A percentile compares a stretch with the other conserved stretches of the same genome.
phyloP scores from a whole-genome alignment of 345 rosid species.

The Gossypium raimondii region DNA sequence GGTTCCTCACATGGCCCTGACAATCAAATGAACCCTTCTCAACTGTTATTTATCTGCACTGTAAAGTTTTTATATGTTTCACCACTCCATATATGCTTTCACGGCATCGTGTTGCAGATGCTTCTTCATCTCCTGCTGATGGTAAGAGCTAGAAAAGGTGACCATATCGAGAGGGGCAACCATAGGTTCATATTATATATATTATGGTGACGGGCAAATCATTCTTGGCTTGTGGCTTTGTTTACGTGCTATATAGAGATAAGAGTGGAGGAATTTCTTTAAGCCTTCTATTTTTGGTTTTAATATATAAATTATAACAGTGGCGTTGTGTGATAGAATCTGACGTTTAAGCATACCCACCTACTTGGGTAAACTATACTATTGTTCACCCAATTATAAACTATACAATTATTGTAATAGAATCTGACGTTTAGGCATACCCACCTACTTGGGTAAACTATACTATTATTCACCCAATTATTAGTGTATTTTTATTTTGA shows the following conservation, averaged over 20 bases:
- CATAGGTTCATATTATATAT: neutral
- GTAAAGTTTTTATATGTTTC: neutral
- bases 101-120: neutral
- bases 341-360: neutral
- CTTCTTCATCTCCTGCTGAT: neutral
- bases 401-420: neutral
- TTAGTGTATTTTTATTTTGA: too few relatives aligned
- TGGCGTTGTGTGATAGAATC: neutral
- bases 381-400: too few relatives aligned
- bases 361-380: neutral
- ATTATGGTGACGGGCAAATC: constrained; percentile 6
- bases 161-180: neutral
- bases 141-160: neutral
- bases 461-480: too few relatives aligned
- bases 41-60: neutral
- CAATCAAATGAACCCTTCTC: constrained; percentile 20
- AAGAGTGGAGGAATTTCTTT: neutral
- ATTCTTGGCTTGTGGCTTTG: constrained; percentile 12
- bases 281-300: neutral
- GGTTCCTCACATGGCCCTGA: constrained; percentile 20
- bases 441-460: neutral
- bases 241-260: neutral
- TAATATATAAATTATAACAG: neutral
- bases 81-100: neutral
- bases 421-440: neutral